Conservation (phyloP, 148 eudicot genomes). For the Fagopyrum esculentum region DNA sequence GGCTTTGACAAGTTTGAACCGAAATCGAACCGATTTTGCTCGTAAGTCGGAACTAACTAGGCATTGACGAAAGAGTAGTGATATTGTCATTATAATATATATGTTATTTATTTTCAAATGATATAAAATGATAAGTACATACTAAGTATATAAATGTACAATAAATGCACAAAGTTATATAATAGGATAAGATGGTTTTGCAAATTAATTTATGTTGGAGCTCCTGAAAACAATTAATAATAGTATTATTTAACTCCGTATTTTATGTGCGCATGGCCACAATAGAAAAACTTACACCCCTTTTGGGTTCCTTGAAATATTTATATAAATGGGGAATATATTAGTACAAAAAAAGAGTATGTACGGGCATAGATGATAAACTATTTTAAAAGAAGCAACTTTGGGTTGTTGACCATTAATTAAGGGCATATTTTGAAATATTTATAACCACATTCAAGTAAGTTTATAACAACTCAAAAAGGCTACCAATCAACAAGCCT, state of each 20-base stretch:
- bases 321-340: not conserved
- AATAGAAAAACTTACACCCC: not conserved
- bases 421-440: not conserved
- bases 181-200: no score
- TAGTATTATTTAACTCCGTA: not conserved
- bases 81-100: no score
- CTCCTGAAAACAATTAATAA: not conserved
- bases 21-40: no score
- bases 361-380: slow-evolving; percentile 1
- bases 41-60: no score
- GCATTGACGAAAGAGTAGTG: no score
- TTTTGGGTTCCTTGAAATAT: not conserved
- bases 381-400: not conserved
- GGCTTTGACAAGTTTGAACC: no score
- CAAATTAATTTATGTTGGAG: not conserved
- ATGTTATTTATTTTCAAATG: no score
- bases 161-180: no score
- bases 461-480: not conserved
- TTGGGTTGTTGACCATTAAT: not conserved
- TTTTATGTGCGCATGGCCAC: not conserved
- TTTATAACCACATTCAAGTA: not conserved
- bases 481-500: not conserved
- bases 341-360: not conserved
- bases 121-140: no score
- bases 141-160: no score